Base-by-base conservation (phyloP, 2,329 filamentous ascomycete genomes). In the Cytospora mali region DNA sequence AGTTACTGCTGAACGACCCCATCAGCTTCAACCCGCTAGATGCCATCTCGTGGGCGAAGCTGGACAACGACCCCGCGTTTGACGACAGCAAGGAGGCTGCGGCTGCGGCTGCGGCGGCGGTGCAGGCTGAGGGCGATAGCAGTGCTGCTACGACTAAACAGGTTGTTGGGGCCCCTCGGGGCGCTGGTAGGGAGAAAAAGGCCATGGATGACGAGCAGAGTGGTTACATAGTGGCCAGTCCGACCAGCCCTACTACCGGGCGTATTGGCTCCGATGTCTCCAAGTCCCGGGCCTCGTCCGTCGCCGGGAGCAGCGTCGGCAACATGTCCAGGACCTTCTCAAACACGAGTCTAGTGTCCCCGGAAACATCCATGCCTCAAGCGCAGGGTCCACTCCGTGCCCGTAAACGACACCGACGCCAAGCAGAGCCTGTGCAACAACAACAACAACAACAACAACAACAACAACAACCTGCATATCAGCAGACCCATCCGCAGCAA, bases 21-120 rank as follows among this genome's bases (percentile, higher is more conserved):
- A 50, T 66, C 49, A 66, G 64, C 61, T 66, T 66, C 61, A 64
- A 66, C 25, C 64, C 64, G 10, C 33, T 66, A 49, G 58, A 46
- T 31, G 64, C 64, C 13, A 60, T 62, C 39, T 46, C 56, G 13
- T 66, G 64, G 64, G 61, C 64, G 16, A 64, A 27, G 61, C 35
- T 63, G 31, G 56, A 61, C 13, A 33, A 39, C 1, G 33, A 39
- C 1, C 48, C 57, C n/a, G 31, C 27, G 16, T 39, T 29, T 1
- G 51, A 53, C 16, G 28, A 27, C 18, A 25, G 21, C 10, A 16
- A 18, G 23, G n/a, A n/a, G n/a, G n/a, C n/a, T n/a, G n/a, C n/a
- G n/a, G 46, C 51, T 25, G 49, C 31, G n/a, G n/a, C n/a, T 3
- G 5, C 14, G 31, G 31, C 10, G 35, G 35, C 35, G 14, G 35